Evolutionary conservation across 305 asterid genomes (phyloP).

Genomic region (Rubia tinctorum): DNA sequence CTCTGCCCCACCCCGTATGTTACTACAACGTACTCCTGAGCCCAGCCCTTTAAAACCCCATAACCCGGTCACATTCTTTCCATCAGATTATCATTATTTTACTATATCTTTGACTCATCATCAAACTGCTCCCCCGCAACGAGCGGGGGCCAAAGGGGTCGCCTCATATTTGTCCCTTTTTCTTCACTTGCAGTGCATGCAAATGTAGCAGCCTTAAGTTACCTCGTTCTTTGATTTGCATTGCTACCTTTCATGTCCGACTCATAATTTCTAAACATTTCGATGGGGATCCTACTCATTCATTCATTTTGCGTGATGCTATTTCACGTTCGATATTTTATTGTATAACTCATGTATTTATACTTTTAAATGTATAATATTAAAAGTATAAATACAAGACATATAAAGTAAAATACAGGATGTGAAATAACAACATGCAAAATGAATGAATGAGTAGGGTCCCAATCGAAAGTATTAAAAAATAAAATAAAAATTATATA

Average conservation of each 20-base stretch:
- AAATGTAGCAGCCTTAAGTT: neutral
- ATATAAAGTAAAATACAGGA: too few species aligned
- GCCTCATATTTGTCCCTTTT: neutral
- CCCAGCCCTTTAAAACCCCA: slow-evolving; percentile 46
- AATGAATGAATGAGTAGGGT: too few species aligned
- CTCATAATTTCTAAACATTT: neutral
- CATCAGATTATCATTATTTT: neutral
- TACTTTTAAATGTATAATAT: too few species aligned
- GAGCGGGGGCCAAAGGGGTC: slow-evolving; percentile 36
- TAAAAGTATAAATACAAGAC: too few species aligned
- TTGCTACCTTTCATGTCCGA: neutral
- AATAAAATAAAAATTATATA: too few species aligned
- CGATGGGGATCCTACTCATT: neutral
- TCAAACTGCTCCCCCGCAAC: slow-evolving; percentile 49
- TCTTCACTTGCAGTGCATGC: neutral
- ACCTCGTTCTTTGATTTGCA: neutral
- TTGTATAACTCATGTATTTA: too few species aligned
- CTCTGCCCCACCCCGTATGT: too few species aligned
- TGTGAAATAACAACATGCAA: too few species aligned
- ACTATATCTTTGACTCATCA: slow-evolving; percentile 19
- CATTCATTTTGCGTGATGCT: too few species aligned
- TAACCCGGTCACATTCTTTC: slow-evolving; percentile 53
- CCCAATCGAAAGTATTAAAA: too few species aligned
- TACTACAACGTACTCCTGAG: neutral
- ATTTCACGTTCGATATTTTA: too few species aligned